phyloP scores from a whole-genome alignment of 1,284 basidiomycete species.

The Trichosporon faecale region DNA sequence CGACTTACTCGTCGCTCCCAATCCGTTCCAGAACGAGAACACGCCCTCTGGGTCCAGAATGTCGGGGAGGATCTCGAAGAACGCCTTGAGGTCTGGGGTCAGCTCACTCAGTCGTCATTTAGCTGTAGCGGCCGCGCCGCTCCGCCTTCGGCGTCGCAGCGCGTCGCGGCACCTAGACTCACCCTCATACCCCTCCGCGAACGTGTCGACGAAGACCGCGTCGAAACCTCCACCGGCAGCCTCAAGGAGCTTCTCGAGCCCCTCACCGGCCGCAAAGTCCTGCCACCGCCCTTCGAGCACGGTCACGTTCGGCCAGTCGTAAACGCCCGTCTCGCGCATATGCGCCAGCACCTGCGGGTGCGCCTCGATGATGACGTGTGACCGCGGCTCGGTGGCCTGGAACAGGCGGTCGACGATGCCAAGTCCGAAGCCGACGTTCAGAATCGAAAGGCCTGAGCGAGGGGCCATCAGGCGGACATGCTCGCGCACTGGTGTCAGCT shows the following conservation, averaged over 20 bases:
- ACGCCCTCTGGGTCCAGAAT: slow-evolving; percentile 73
- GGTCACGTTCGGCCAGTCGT: slow-evolving; percentile 68
- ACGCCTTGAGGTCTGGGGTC: slow-evolving; percentile 64
- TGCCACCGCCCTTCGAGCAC: slow-evolving; percentile 92
- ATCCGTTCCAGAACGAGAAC: slow-evolving; percentile 96
- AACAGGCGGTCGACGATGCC: slow-evolving; percentile 88
- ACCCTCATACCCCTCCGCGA: slow-evolving; percentile 81
- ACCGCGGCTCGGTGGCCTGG: slow-evolving; percentile 58
- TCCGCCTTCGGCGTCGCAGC: no score
- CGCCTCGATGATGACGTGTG: slow-evolving; percentile 91
- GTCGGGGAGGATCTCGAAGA: slow-evolving; percentile 80
- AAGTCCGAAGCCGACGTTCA: slow-evolving; percentile 93
- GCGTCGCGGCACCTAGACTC: slow-evolving; percentile 29
- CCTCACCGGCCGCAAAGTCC: slow-evolving; percentile 59
- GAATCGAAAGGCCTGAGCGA: slow-evolving; percentile 60
- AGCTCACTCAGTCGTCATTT: not conserved
- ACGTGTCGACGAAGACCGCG: slow-evolving; percentile 91
- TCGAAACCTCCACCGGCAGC: slow-evolving; percentile 65
- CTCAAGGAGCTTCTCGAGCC: slow-evolving; percentile 44
- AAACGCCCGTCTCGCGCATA: slow-evolving; percentile 74
- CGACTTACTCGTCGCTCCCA: slow-evolving; percentile 82
- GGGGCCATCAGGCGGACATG: slow-evolving; percentile 58
- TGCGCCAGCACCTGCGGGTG: slow-evolving; percentile 84
- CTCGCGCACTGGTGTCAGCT: slow-evolving; percentile 53
- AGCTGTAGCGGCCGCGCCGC: no score